A percentile compares a stretch with the other conserved stretches of the same genome.
phyloP scores from a whole-genome alignment of 2,329 filamentous ascomycete genomes.

The Lecanoromycetidae sp. region DNA sequence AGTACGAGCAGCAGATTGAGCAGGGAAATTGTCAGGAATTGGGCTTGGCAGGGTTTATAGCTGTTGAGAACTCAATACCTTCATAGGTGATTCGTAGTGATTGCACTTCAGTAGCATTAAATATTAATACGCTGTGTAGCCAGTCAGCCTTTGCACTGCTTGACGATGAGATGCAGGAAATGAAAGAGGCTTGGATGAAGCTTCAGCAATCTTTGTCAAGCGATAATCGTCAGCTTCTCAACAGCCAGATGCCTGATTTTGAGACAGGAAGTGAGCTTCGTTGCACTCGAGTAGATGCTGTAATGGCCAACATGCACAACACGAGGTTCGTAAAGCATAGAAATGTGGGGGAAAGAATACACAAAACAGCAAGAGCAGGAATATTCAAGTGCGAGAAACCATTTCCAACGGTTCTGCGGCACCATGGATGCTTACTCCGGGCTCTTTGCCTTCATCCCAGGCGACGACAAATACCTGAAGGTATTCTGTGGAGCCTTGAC shows the following conservation, averaged over 20 bases:
- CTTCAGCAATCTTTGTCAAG: background rate
- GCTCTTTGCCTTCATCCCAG: background rate
- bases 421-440: background rate
- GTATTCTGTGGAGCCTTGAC: background rate
- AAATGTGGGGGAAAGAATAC: background rate
- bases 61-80: background rate
- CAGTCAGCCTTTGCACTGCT: background rate
- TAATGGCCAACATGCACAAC: no score
- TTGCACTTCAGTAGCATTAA: background rate
- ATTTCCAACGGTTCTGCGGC: background rate
- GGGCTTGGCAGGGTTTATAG: background rate
- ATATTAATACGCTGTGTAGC: background rate
- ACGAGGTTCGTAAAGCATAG: background rate
- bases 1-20: background rate
- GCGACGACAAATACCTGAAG: conserved; percentile 1
- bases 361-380: background rate
- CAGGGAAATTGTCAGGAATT: background rate
- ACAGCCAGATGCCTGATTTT: background rate
- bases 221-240: background rate
- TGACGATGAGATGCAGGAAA: background rate
- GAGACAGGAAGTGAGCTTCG: background rate
- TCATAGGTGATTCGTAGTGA: background rate
- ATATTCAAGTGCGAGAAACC: background rate
- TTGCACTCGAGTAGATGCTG: no score
- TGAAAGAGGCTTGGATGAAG: background rate